Conservation (phyloP, 1,284 basidiomycete species). For the Peniophora sp. region DNA sequence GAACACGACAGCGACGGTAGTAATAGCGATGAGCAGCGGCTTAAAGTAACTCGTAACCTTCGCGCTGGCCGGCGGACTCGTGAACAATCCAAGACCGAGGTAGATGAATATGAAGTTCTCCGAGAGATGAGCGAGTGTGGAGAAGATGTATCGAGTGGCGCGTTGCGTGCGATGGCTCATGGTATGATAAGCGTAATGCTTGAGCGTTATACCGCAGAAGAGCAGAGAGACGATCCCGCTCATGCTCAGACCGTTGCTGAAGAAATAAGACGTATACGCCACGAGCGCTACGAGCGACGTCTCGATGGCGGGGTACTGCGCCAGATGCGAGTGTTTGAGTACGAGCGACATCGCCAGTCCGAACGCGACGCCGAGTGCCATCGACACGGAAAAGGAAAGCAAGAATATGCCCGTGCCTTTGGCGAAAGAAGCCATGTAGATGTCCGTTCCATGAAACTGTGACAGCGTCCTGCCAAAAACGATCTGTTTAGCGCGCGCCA, state of each 20-base stretch:
- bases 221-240: conserved; percentile 97
- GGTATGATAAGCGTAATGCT: conserved; percentile 98
- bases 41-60: conserved; percentile 85
- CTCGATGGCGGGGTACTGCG: conserved; percentile 86
- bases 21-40: conserved; percentile 90
- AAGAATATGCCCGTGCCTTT: conserved; percentile 95
- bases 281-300: conserved; percentile 90
- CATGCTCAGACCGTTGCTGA: conserved; percentile 92
- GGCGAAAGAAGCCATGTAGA: conserved; percentile 86
- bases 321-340: conserved; percentile 91
- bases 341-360: conserved; percentile 88
- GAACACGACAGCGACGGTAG: conserved; percentile 85
- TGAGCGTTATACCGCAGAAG: conserved; percentile 98
- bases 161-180: conserved; percentile 95
- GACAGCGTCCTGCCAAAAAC: conserved; percentile 78
- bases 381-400: conserved; percentile 89
- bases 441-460: conserved; percentile 86
- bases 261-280: conserved; percentile 98
- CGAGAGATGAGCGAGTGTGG: conserved; percentile 85
- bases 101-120: conserved; percentile 99
- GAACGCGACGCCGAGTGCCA: conserved; percentile 88
- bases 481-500: conserved; percentile 1
- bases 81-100: conserved; percentile 94
- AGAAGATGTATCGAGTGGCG: conserved; percentile 94
- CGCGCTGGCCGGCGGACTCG: conserved; percentile 62